Base-by-base conservation (phyloP, 768 basidiomycete species). In the Steccherinum ochraceum region DNA sequence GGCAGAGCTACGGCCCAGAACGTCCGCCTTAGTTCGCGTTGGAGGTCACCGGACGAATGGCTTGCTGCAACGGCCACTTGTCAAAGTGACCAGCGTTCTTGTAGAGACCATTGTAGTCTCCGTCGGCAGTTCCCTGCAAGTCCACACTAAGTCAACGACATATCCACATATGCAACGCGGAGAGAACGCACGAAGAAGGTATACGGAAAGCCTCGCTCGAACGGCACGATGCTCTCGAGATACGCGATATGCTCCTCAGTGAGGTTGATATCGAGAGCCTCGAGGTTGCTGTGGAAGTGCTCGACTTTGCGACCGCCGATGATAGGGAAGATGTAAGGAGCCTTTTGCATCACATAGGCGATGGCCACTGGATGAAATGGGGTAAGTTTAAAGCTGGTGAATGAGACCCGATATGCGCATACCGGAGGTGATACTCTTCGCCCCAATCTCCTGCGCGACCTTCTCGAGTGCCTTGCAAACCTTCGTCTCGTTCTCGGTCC, bases 341-440 rank as follows among this genome's bases (percentile, higher is more conserved):
- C 65, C 58, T 79, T 80, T 18, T 76, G 73, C 59, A 80, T 61
- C 10, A 79, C 63, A 51, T 78, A 78, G 10, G 76, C 74, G 49
- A 80, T 73, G 4, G 75, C 74, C 3, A 77, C 74, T 72, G 18
- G 19, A 19, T 12, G 11, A 39, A 11, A 11, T 11, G 11, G 11
- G 35, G 11, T n/a, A n/a, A n/a, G n/a, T n/a, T n/a, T n/a, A n/a
- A n/a, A n/a, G n/a, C n/a, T n/a, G n/a, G n/a, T n/a, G n/a, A n/a
- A n/a, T n/a, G n/a, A n/a, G n/a, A n/a, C 53, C 16, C 1, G n/a
- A 1, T 35, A 19, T 40, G 11, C 26, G 61, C 68, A 49, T 52
- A 77, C 77, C 73, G 21, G 79, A 65, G 4, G 72, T 73, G 55
- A 82, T 67, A 46, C 64, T 63, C 56, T 75, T 68, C 3, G 72